phyloP scores from a whole-genome alignment of 345 rosid species.

The Corymbia maculata region DNA sequence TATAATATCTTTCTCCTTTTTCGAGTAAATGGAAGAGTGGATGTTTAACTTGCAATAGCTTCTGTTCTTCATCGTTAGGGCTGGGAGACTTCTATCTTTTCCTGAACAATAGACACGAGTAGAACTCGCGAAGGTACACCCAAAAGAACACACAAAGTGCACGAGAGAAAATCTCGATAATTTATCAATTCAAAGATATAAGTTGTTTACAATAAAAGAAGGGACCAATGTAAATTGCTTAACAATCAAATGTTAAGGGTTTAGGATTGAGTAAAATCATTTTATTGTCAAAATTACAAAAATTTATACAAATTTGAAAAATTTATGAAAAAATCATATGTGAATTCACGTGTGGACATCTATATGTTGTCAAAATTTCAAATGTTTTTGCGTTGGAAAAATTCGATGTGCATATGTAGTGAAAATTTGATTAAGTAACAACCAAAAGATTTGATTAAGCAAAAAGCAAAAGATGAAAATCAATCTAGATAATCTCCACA shows the following conservation, averaged over 20 bases:
- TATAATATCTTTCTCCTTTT: not conserved
- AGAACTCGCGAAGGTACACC: not conserved
- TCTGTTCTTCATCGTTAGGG: not conserved
- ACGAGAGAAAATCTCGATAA: not conserved
- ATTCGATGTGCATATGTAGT: not conserved
- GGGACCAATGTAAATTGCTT: not conserved
- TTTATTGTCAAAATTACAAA: not conserved
- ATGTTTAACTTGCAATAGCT: not conserved
- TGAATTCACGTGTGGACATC: not conserved
- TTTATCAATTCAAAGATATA: not conserved
- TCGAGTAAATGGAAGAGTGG: not conserved
- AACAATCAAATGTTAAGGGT: not conserved
- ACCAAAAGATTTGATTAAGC: not conserved
- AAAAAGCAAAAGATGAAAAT: not conserved
- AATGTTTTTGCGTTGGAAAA: not conserved
- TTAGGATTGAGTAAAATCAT: not conserved
- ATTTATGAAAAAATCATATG: not conserved
- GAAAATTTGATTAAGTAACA: not conserved
- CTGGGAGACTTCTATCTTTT: not conserved
- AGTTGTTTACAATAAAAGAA: not conserved
- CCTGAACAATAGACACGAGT: not conserved
- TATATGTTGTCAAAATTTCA: not conserved
- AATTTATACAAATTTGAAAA: not conserved
- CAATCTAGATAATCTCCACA: not conserved
- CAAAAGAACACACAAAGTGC: not conserved